Base-by-base conservation (phyloP, 2,329 filamentous ascomycete genomes). In the Fusarium humuli region DNA sequence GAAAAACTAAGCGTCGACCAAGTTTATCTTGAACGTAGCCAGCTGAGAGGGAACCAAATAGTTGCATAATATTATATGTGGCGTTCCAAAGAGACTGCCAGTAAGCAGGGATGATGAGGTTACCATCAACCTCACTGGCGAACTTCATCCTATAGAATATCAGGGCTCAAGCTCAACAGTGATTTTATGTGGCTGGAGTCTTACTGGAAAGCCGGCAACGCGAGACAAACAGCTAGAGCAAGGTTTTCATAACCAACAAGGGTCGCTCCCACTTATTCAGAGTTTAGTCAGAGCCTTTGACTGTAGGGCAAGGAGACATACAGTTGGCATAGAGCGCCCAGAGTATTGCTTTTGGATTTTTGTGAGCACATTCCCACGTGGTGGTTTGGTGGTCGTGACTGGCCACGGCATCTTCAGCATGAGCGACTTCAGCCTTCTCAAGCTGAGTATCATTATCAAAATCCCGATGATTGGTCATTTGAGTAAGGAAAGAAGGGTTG, bases 41-140 rank as follows among this genome's bases (percentile, higher is more conserved):
- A 6, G 58, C 58, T 10, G 54, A 6, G 2, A 61, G 9, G 1
- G 58, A 61, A 0, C 58, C 58, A 3, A 61, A 61, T n/a, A 61
- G 55, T 10, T 61, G 54, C 58, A 61, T 61, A 5, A 61, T 61
- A 8, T 61, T 61, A 6, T 61, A 61, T 7, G 44, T 61, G 1
- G 58, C 58, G 23, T 61, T 61, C 54, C 58, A 61, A 3, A 61
- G 22, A 2, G 58, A 61, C 20, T 61, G 54, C 58, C 58, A 61
- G n/a, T 61, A 61, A 9, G 58, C 58, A 5, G 58, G 58, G 29
- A 61, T 61, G 22, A 61, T 61, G 11, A 61, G 44, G 6, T 59
- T 30, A 3, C 58, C 58, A 7, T 59, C 44, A 3, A 61, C 54
- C 11, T 50, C 27, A 23, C 58, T 61, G 8, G 58, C 34, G 8